Evolutionary conservation across 169 alveolate genomes (phyloP), one percentile per base, ranked within the genome.

Genomic region (Eimeria sp.): DNA sequence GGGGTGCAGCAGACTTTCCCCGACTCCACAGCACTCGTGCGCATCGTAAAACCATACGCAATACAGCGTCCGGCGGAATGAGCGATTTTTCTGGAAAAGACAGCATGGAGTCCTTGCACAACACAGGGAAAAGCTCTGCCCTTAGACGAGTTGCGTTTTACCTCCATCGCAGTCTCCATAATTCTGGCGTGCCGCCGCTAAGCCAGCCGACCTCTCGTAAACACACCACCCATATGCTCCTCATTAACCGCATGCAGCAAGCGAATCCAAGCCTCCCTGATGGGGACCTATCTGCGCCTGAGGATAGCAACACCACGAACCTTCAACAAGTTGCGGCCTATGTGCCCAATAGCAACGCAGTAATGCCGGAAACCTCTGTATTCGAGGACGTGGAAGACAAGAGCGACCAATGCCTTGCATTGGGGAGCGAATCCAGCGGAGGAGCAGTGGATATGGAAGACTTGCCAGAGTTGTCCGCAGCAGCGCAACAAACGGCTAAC

Each of bases 141-240:
- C 52, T 87, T 13, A 37, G 64, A 46, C 82, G 93, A 40, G 82
- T 87, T 87, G 60, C 93, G 2, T 43, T 64, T 30, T 64, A 87
- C 27, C 40, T 87, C 30, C 80, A 87, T 46, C 93, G 93, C 72
- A 87, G 82, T n/a, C 93, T 60, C 56, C 93, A 43, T 13, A 40
- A 46, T 54, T 23, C 78, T 60, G 93, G 93, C 64, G 20, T 58
- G n/a, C 66, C 66, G 43, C 64, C 33, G 62, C 83, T 49, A 62
- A 23, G 27, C 46, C 43, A 62, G 33, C n/a, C 20, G 16, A 72
- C 76, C 3, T 13, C 14, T 40, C 60, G 56, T 23, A 60, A 23
- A 18, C 54, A 83, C 14, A 23, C 93, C 0, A n/a, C 40, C 20
- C 90, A 43, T 23, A 82, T 82, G 52, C 46, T 56, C 62, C 30